Base-by-base conservation (phyloP, 306 rosid genomes). In the Gynostemma pentaphyllum region DNA sequence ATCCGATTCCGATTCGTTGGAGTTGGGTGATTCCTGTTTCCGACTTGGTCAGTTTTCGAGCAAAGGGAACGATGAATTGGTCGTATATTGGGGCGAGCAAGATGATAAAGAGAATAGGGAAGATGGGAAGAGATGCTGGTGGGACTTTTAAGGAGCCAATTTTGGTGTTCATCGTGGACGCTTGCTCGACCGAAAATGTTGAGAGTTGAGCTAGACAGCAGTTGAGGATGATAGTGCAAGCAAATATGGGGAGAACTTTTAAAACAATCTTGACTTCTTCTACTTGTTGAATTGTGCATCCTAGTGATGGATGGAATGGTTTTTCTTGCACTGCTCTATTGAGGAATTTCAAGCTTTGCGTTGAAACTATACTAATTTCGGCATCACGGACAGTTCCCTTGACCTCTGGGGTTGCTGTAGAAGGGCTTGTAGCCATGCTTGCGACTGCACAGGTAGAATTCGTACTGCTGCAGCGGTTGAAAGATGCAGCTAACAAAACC, bases 151-250 rank as follows among this genome's bases (percentile, higher is more conserved):
- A 62, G 69, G 87, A 59, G 15, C 86, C 89, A 22, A 91, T 72
- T 39, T 72, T 78, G 14, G 94, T 85, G 54, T 85, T 50, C 97
- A 83, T 87, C 0, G 95, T 87, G 47, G 91, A 75, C 36, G 97
- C 87, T 61, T 91, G 97, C 72, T 90, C 86, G 21, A 87, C 85
- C 21, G 90, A 90, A 48, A 90, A 87, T 16, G 95, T 90, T 12
- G 95, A 87, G 56, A 87, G 86, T 28, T 90, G 97, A 37, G 97
- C 97, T 7, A 90, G 81, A 69, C 94, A 87, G 57, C 83, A 77
- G 74, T 90, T 90, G 23, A 87, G 82, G 78, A 84, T 84, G 73
- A 90, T 74, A 51, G 90, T 82, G 68, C 89, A 82, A 57, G 68
- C 75, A 21, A 90, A 83, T 48, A 90, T 81, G 28, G 97, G 97